Conservation (phyloP, 2,329 filamentous ascomycete species). For the Neocatenulostroma microsporum region DNA sequence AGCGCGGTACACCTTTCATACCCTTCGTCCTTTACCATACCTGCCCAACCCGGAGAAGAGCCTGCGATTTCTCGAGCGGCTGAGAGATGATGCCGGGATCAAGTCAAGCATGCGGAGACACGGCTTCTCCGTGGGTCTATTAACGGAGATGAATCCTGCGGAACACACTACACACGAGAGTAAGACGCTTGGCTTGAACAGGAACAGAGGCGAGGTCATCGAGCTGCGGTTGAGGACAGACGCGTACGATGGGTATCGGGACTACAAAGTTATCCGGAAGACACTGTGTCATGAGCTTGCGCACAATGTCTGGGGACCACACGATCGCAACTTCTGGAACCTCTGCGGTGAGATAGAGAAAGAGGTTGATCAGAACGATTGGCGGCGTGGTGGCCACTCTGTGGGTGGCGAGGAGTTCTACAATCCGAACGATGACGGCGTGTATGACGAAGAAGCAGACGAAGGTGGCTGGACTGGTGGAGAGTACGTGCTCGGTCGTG, state of each 20-base stretch:
- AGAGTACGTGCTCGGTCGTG: slow-evolving; percentile 53
- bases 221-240: slow-evolving; percentile 88
- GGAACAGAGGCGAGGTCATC: slow-evolving; percentile 81
- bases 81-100: slow-evolving; percentile 80
- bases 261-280: slow-evolving; percentile 84
- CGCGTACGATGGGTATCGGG: slow-evolving; percentile 84
- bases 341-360: slow-evolving; percentile 78
- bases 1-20: slow-evolving; percentile 70
- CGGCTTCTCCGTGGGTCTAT: slow-evolving; percentile 71
- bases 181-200: slow-evolving; percentile 75
- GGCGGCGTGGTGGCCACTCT: slow-evolving; percentile 60
- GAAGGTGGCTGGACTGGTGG: slow-evolving; percentile 73
- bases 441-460: slow-evolving; percentile 42
- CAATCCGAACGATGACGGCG: slow-evolving; percentile 39
- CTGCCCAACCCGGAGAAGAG: slow-evolving; percentile 69
- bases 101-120: slow-evolving; percentile 74
- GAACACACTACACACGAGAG: slow-evolving; percentile 76
- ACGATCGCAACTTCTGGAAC: slow-evolving; percentile 85
- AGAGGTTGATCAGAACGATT: slow-evolving; percentile 76
- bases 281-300: slow-evolving; percentile 93
- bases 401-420: slow-evolving; percentile 54
- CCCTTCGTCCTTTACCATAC: slow-evolving; percentile 65
- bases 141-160: slow-evolving; percentile 93
- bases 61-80: slow-evolving; percentile 61
- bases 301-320: slow-evolving; percentile 79